Base-by-base conservation (phyloP, 176 grass and related monocot species). In the Stipa capillata region DNA sequence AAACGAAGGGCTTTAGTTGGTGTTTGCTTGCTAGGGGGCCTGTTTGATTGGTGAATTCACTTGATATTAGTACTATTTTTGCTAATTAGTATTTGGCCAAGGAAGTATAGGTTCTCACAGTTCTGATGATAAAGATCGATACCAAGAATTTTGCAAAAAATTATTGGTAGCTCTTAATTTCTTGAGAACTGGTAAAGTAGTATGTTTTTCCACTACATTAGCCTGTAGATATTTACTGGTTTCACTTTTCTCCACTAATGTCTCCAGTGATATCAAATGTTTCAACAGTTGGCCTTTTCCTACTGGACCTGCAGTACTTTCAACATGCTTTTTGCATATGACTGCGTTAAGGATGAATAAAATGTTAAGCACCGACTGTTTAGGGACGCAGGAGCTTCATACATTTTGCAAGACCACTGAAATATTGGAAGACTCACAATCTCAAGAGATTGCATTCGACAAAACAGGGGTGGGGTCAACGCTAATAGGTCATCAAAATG, bases 271-370 rank as follows among this genome's bases (percentile, higher is more conserved):
- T 85, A 85, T 85, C 82, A 77, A 89, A 89, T 88, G 62, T 82
- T 77, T 89, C 84, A 77, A 85, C 75, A 92, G 90, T 92, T 86
- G 86, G 87, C 80, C 83, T 86, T 90, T 84, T 82, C 80, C 85
- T 83, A 79, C 85, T 90, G 85, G 85, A 90, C 69, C 82, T 83
- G 74, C 68, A 85, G 72, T 87, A 82, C 78, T 90, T 88, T 85
- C 47, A 62, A 76, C 84, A 89, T 84, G 78, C 79, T 83, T 85
- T 85, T 69, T 84, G 82, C 83, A 79, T 89, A 91, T 91, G 78
- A 84, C 84, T 82, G 76, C 86, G 84, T 84, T 91, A 88, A 94
- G 85, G 69, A 89, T 79, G 66, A 94, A 94, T 85, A 91, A 80
- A 73, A 89, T 89, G 82, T 84, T 80, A 84, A 91, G 83, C 51